A percentile compares a stretch with the other conserved stretches of the same genome.
Conservation (phyloP, 2,329 filamentous ascomycete genomes). For the Dothideomycetes sp. region DNA sequence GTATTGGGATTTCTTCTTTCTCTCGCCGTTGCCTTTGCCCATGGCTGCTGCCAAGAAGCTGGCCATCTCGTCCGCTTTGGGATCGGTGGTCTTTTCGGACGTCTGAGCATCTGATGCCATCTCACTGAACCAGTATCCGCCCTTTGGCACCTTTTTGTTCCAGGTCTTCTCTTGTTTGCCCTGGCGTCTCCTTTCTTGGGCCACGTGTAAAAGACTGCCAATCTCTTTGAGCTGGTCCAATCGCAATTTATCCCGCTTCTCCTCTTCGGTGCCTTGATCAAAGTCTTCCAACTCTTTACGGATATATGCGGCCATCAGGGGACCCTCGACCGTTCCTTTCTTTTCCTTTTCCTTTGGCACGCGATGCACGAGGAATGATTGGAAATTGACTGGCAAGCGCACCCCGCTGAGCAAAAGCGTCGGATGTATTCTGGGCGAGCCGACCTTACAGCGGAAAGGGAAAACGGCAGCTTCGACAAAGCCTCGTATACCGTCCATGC, state of each 20-base stretch:
- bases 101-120: slow-evolving; percentile 7
- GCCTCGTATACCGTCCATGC: slow-evolving; percentile 45
- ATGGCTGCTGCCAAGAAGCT: slow-evolving; percentile 2
- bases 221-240: slow-evolving; percentile 51
- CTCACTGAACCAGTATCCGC: slow-evolving; percentile 12
- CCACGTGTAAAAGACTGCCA: slow-evolving; percentile 47
- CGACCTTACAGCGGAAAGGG: slow-evolving; percentile 48
- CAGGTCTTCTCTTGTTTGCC: slow-evolving; percentile 37
- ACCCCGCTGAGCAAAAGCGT: slow-evolving; percentile 33
- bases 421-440: slow-evolving; percentile 32
- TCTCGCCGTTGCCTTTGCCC: slow-evolving; percentile 19
- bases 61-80: background rate
- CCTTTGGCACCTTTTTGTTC: background rate
- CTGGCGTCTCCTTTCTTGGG: slow-evolving; percentile 52
- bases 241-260: slow-evolving; percentile 20
- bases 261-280: slow-evolving; percentile 30
- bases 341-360: slow-evolving; percentile 46
- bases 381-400: slow-evolving; percentile 48
- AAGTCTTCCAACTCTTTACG: slow-evolving; percentile 46
- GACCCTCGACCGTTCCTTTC: slow-evolving; percentile 49
- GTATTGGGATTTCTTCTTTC: slow-evolving; percentile 30
- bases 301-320: slow-evolving; percentile 47
- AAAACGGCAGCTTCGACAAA: slow-evolving; percentile 51
- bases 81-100: background rate
- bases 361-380: slow-evolving; percentile 46